Conservation (phyloP, 306 rosid genomes). For the Begonia loranthoides region DNA sequence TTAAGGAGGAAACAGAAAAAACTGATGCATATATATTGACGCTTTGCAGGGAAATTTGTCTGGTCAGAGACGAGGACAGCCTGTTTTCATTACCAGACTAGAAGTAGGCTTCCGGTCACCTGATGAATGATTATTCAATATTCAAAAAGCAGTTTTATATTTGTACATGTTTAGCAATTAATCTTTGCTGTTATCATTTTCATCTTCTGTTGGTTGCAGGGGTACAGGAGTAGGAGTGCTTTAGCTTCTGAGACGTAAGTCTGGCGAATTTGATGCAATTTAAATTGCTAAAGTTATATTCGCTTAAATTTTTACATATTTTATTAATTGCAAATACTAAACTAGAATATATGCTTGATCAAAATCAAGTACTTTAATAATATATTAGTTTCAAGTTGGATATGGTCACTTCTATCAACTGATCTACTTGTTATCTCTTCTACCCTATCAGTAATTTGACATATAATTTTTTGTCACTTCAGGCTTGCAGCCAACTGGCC, state of each 20-base stretch:
- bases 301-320: too few relatives aligned
- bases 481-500: constrained; percentile 99
- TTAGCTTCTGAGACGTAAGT: constrained; percentile 89
- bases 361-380: too few relatives aligned
- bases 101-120: constrained; percentile 49
- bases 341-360: too few relatives aligned
- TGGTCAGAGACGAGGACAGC: constrained; percentile 97
- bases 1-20: too few relatives aligned
- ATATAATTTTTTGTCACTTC: constrained; percentile 15
- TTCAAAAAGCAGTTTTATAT: neutral
- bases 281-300: too few relatives aligned
- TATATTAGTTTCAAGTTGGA: too few relatives aligned
- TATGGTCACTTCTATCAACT: too few relatives aligned
- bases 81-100: constrained; percentile 81
- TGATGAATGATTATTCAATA: neutral
- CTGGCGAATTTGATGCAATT: too few relatives aligned
- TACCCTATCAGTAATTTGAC: constrained; percentile 1
- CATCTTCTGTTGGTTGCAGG: constrained; percentile 43
- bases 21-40: too few relatives aligned
- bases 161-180: constrained; percentile 3
- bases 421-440: constrained; percentile 4
- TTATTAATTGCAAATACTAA: too few relatives aligned
- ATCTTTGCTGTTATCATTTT: constrained; percentile 5
- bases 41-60: constrained; percentile 73
- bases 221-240: constrained; percentile 78